Evolutionary conservation across 805 yeast genomes (phyloP).

Genomic region (Starmera amethionina): DNA sequence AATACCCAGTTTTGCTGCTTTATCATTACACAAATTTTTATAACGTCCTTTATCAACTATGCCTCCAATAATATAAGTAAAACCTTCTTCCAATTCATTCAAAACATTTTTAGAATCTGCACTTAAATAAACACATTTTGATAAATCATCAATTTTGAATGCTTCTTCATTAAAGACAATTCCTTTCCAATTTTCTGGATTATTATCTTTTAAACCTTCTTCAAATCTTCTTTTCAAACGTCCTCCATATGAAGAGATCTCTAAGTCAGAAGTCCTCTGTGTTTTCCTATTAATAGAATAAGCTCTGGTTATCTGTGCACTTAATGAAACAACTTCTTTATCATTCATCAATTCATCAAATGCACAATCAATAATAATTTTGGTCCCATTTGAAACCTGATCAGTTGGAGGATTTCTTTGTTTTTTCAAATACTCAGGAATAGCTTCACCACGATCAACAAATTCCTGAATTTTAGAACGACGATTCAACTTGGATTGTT

Average conservation of each 20-base stretch:
- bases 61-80: slow-evolving; percentile 86
- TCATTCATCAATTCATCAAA: slow-evolving; percentile 87
- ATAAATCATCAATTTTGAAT: slow-evolving; percentile 21
- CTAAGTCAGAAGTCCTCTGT: slow-evolving; percentile 44
- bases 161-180: slow-evolving; percentile 35
- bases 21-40: slow-evolving; percentile 67
- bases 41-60: slow-evolving; percentile 93
- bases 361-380: slow-evolving; percentile 74
- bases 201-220: slow-evolving; percentile 36
- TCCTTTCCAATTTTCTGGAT: slow-evolving; percentile 61
- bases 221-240: slow-evolving; percentile 62
- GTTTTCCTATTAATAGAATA: slow-evolving; percentile 71
- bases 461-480: slow-evolving; percentile 26
- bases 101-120: slow-evolving; percentile 78
- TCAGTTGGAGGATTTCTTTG: slow-evolving; percentile 26
- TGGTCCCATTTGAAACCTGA: slow-evolving; percentile 40
- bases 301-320: slow-evolving; percentile 72
- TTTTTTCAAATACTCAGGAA: slow-evolving; percentile 27
- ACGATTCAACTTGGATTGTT: slow-evolving; percentile 30
- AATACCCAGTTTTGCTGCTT: slow-evolving; percentile 67
- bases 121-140: slow-evolving; percentile 57
- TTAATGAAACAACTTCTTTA: slow-evolving; percentile 56
- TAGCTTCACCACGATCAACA: slow-evolving; percentile 28
- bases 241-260: slow-evolving; percentile 57
- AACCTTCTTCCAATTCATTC: slow-evolving; percentile 51